phyloP scores from a whole-genome alignment of 208 protist genomes.

The Leishmania tarentolae region DNA sequence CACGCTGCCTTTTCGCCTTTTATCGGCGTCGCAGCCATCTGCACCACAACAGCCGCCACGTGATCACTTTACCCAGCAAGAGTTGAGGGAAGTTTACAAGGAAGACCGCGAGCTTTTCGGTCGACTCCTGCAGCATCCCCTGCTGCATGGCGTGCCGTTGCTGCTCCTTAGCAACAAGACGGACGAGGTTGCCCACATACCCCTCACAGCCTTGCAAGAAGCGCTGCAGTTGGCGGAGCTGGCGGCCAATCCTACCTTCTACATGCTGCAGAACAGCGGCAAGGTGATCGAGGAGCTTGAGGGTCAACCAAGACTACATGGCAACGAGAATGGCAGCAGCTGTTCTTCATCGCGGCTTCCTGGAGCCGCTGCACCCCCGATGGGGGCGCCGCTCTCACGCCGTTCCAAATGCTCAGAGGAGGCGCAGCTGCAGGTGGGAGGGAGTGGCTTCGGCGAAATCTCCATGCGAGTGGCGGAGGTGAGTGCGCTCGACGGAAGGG shows the following conservation, averaged over 20 bases:
- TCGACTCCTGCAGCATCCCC: constrained; percentile 76
- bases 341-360: neutral
- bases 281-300: neutral
- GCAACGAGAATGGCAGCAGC: neutral
- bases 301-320: neutral
- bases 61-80: constrained; percentile 27
- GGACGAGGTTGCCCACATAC: constrained; percentile 68
- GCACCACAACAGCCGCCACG: neutral
- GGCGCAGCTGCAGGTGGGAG: constrained; percentile 26
- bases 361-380: neutral
- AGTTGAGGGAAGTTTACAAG: constrained; percentile 22
- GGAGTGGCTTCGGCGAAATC: constrained; percentile 67
- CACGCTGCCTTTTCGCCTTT: constrained; percentile 20
- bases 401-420: constrained; percentile 9
- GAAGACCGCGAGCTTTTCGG: constrained; percentile 66
- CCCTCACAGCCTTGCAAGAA: constrained; percentile 58
- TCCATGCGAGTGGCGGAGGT: constrained; percentile 48
- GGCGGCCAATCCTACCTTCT: constrained; percentile 46
- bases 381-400: constrained; percentile 3
- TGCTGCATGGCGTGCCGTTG: constrained; percentile 76
- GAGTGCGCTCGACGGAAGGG: constrained; percentile 55
- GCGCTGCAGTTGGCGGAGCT: constrained; percentile 66
- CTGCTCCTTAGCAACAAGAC: constrained; percentile 96
- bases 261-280: constrained; percentile 25
- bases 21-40: neutral